phyloP scores from a whole-genome alignment of 176 grass and related monocot species.

The Aechmea fasciata region DNA sequence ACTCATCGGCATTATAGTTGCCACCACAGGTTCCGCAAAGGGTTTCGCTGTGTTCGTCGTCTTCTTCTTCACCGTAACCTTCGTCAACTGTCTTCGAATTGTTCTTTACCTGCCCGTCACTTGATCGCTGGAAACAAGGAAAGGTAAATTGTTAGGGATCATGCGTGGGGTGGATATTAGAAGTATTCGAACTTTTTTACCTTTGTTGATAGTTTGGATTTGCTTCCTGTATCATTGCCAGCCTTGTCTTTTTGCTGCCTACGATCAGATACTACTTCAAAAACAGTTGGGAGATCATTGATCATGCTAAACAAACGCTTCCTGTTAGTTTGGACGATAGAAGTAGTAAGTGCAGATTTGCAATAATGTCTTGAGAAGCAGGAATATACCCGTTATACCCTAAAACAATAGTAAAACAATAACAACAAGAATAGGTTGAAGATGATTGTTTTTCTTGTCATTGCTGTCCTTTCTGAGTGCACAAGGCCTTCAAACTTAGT shows the following conservation, averaged over 20 bases:
- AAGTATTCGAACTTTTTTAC: constrained; percentile 25
- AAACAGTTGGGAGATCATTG: constrained; percentile 85
- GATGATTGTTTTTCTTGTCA: too few species aligned
- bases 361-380: background rate
- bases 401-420: background rate
- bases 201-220: constrained; percentile 66
- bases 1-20: constrained; percentile 70
- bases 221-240: constrained; percentile 49
- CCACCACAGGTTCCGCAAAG: constrained; percentile 80
- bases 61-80: constrained; percentile 69
- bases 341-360: background rate
- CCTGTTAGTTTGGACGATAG: constrained; percentile 29
- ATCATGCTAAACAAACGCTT: constrained; percentile 90
- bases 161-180: background rate
- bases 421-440: too few species aligned
- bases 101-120: constrained; percentile 42
- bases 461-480: too few species aligned
- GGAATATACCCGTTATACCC: background rate
- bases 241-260: constrained; percentile 64
- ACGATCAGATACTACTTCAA: constrained; percentile 54
- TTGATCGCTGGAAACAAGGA: constrained; percentile 43
- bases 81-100: constrained; percentile 45
- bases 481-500: too few species aligned
- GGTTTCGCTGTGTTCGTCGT: constrained; percentile 83
- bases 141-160: constrained; percentile 2